Evolutionary conservation across 106 monocot species (phyloP), one percentile per base, ranked within the genome.

Genomic region (Allium cepa): DNA sequence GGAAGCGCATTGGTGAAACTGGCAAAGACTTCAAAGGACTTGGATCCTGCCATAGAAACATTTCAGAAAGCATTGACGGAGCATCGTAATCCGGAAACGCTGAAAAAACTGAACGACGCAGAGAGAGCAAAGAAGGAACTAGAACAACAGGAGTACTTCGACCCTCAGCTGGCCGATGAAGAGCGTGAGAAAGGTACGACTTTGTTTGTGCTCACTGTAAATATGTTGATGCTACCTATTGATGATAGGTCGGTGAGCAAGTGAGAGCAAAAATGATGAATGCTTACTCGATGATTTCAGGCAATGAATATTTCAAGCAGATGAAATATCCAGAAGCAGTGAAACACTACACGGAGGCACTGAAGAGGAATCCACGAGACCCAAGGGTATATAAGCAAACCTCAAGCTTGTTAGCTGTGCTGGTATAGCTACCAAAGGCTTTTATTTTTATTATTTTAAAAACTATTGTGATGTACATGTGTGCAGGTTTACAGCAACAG

Each of bases 11-110:
- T 86, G 27, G 81, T 70, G 56, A 96, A 96, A 67, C 71, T 96
- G 48, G 85, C 91, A 6, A 88, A 91, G 72, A 49, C 11, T 50
- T 85, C 91, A 26, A 91, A 88, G 63, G 91, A 96, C 49, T 91
- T 74, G 78, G 95, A 96, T 18, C 51, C 71, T 79, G 95, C 88
- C 72, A 96, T 96, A 78, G 91, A 96, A 67, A 72, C 83, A 62
- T 96, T 91, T 82, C 91, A 96, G 67, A 96, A 96, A 73, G 95
- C 88, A 3, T 64, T 91, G 53, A 96, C 88, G 64, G 88, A 96
- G 77, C 95, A 96, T 64, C 85, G 91, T 1, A 91, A 96, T 63
- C 91, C 91, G 8, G 95, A 96, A 26, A 91, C 95, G 12, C 61
- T 91, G 70, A 96, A 91, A 68, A 96, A 69, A 69, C 77, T 97